These are phyloP conservation scores for Bonia amplexicaulis DNA, from an alignment of 176 grass and related monocot genomes.

Conservation along the genomic window DNA sequence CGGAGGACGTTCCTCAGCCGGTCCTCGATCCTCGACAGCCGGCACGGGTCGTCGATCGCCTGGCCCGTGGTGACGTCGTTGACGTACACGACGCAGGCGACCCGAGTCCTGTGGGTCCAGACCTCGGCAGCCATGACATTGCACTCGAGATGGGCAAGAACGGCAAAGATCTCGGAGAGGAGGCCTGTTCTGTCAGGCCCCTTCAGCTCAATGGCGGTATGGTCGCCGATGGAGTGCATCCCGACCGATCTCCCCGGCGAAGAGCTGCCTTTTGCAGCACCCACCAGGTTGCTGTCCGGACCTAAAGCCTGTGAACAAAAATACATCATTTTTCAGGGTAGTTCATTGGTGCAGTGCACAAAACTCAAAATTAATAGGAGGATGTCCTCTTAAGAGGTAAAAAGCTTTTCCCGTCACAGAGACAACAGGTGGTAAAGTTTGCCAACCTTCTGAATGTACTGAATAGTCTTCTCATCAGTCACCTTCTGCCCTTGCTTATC, in stretches of 20 bases:
- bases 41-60: constrained; percentile 43
- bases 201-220: constrained; percentile 83
- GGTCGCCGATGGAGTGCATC: constrained; percentile 73
- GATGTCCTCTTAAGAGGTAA: no score
- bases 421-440: neutral
- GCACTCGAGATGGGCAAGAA: constrained; percentile 65
- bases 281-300: constrained; percentile 63
- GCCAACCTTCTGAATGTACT: constrained; percentile 79
- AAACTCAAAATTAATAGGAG: neutral
- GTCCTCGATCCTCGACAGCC: constrained; percentile 47
- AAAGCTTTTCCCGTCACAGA: neutral
- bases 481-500: constrained; percentile 74
- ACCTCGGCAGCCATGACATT: constrained; percentile 89
- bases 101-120: constrained; percentile 70
- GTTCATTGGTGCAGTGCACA: neutral
- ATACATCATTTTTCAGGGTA: neutral
- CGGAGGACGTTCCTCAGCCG: constrained; percentile 67
- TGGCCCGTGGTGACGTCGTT: constrained; percentile 61
- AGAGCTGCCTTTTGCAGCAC: constrained; percentile 30
- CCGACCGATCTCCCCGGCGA: constrained; percentile 62
- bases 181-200: constrained; percentile 82
- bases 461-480: constrained; percentile 72
- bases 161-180: constrained; percentile 85
- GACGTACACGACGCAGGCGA: constrained; percentile 80
- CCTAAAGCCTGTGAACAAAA: constrained; percentile 63